These are phyloP conservation scores for Cutaneotrichosporon arboriforme DNA, from an alignment of 1,284 basidiomycete genomes.

Conservation along the genomic window DNA sequence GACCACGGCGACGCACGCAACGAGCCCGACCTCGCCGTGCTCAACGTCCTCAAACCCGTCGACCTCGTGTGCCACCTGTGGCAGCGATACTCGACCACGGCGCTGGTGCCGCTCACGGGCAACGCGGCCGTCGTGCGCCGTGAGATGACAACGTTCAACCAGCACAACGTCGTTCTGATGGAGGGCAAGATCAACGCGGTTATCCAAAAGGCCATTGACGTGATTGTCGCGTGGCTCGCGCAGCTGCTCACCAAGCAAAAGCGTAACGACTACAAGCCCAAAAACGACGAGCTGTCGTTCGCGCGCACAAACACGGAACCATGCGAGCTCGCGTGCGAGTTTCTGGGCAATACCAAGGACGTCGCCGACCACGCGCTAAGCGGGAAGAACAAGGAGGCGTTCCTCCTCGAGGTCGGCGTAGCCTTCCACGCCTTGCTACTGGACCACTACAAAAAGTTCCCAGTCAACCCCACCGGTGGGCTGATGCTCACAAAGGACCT, in stretches of 20 bases:
- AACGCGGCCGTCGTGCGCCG: slow-evolving; percentile 80
- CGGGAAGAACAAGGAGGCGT: slow-evolving; percentile 86
- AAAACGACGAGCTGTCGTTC: slow-evolving; percentile 91
- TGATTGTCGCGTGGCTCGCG: slow-evolving; percentile 66
- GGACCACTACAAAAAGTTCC: slow-evolving; percentile 93
- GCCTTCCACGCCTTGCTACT: slow-evolving; percentile 91
- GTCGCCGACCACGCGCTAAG: slow-evolving; percentile 67
- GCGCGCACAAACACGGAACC: slow-evolving; percentile 93
- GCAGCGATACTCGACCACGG: slow-evolving; percentile 93
- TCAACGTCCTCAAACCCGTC: slow-evolving; percentile 65
- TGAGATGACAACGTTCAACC: slow-evolving; percentile 92
- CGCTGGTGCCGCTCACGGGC: slow-evolving; percentile 80
- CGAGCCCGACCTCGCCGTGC: slow-evolving; percentile 71
- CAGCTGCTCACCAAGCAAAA: slow-evolving; percentile 79
- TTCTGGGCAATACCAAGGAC: slow-evolving; percentile 73
- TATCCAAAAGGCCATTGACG: slow-evolving; percentile 76
- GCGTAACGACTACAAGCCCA: slow-evolving; percentile 92
- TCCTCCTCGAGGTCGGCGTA: slow-evolving; percentile 88
- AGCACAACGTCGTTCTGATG: slow-evolving; percentile 77
- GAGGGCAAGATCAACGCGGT: slow-evolving; percentile 81
- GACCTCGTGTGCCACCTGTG: slow-evolving; percentile 91
- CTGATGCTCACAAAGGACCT: slow-evolving; percentile 97
- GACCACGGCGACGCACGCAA: slow-evolving; percentile 67
- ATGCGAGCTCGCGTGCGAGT: slow-evolving; percentile 80
- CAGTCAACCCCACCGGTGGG: slow-evolving; percentile 92